Evolutionary conservation across 1,284 basidiomycete genomes (phyloP).

Genomic region (Malassezia caprae): DNA sequence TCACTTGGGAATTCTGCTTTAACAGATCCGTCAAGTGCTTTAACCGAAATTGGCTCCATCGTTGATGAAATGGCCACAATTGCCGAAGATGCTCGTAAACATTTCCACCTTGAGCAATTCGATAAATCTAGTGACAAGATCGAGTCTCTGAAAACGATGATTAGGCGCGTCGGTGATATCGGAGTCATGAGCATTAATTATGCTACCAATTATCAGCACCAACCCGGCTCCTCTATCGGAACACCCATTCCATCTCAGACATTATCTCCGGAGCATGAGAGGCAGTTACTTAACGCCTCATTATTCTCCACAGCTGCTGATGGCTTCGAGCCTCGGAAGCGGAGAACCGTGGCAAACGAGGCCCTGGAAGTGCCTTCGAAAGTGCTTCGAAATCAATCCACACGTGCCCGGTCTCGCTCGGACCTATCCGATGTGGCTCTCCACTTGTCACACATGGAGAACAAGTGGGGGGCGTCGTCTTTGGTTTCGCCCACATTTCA

Average conservation of each 20-base stretch:
- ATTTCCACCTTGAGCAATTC: conserved; percentile 20
- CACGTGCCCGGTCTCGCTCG: neutral
- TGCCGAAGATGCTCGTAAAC: conserved; percentile 15
- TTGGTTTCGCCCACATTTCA: neutral
- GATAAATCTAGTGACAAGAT: conserved; percentile 18
- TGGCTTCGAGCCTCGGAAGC: neutral
- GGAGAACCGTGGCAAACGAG: neutral
- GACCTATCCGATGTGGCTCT: neutral
- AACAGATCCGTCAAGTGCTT: neutral
- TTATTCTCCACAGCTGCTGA: neutral
- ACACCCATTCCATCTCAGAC: neutral
- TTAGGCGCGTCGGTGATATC: conserved; percentile 19
- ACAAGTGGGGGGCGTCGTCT: neutral
- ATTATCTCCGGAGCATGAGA: conserved; percentile 1
- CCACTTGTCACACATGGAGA: neutral
- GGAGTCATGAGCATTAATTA: conserved; percentile 6
- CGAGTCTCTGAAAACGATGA: conserved; percentile 13
- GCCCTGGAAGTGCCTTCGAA: neutral
- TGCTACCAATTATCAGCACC: neutral
- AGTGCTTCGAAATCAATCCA: neutral
- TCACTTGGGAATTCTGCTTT: neutral
- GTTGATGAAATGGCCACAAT: conserved; percentile 16
- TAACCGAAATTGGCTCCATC: neutral
- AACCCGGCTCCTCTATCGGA: neutral
- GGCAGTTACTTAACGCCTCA: neutral